Evolutionary conservation across 495 filamentous ascomycete genomes (phyloP), one percentile per base, ranked within the genome.

Genomic region (Penicillium samsonianum): DNA sequence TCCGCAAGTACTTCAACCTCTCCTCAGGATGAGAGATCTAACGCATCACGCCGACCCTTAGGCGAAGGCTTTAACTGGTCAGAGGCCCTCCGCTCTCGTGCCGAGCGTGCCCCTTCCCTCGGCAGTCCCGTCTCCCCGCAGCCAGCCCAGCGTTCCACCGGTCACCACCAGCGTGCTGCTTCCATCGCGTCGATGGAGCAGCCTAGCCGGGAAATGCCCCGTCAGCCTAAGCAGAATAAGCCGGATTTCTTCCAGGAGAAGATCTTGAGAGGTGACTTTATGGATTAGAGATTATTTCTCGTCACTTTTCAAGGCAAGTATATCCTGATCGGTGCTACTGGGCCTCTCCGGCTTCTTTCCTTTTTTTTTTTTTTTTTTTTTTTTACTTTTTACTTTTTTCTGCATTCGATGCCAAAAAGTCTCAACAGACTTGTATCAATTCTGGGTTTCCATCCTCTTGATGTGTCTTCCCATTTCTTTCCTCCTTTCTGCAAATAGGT

Each of bases 241-340:
- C 91, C 91, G 14, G 94, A 98, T 76, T 86, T 85, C 62, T 91
- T 97, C 77, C 90, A 96, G 73, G 94, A 98, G 80, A 84, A 96
- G 59, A 97, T 98, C 61, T 78, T 98, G 57, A 92, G 95, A 73
- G 94, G 94, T 31, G 94, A 98, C 64, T 96, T 98, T 67, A 96
- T 98, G 91, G 94, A 98, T 66, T 98, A 80, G 47, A 31, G 28
- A 19, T 48, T 10, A n/a, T 5, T 47, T 3, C 23, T 47, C 4
- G 51, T 23, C 19, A 17, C 25, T 12, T 22, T 35, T 20, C 14
- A 22, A 43, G 38, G 38, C 12, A 43, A 53, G 50, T 53, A 43
- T 53, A 52, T 52, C 25, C 2, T 12, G 50, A 26, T 23, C 52
- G 28, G 16, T 26, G 9, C 30, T 22, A 12, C 40, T 30, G 17